Base-by-base conservation (phyloP, 2,329 filamentous ascomycete species). In the Pseudogymnoascus sp. region DNA sequence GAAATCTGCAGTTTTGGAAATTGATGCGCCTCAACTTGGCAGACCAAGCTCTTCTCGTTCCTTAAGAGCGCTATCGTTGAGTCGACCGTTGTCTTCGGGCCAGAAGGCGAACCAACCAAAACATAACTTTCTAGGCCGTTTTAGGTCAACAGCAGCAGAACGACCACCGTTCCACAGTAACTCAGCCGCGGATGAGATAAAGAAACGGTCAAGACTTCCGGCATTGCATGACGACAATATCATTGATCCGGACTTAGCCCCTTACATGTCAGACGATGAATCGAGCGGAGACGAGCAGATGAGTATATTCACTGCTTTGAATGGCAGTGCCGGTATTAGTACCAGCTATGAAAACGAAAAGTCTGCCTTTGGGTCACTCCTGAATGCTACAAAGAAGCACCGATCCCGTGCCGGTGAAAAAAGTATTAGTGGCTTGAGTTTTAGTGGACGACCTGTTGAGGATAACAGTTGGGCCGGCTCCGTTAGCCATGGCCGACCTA, bases 141-240 rank as follows among this genome's bases (percentile, higher is more conserved):
- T 93, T 68, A 95, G 90, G 72, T 75, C 84, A 5, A 80, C 82
- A 5, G 79, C 86, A 16, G 91, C 96, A 64, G 91, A 97, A 66
- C 84, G 90, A 63, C 93, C 91, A 0, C 95, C 95, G 0, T 97
- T 97, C 68, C 91, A 90, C 70, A 82, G 92, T 62, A 89, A 88
- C 64, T 82, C 86, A 9, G 79, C 82, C 16, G 86, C 79, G 8
- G 85, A 96, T 61, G 88, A 92, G 64, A 77, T 82, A 59, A 78
- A 81, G 3, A 85, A 83, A 66, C 88, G 87, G 66, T 79, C 85
- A 6, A 85, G 86, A 43, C 82, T 96, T 37, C 88, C 93, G 14
- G 92, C 92, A n/a, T 97, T 99, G 69, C 95, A 99, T 73, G 92
- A 95, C 72, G 95, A 99, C 78, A 97, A 95, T 72, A 96, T 99